Evolutionary conservation across 768 basidiomycete species (phyloP).

Genomic region (Leccinum arenicola): DNA sequence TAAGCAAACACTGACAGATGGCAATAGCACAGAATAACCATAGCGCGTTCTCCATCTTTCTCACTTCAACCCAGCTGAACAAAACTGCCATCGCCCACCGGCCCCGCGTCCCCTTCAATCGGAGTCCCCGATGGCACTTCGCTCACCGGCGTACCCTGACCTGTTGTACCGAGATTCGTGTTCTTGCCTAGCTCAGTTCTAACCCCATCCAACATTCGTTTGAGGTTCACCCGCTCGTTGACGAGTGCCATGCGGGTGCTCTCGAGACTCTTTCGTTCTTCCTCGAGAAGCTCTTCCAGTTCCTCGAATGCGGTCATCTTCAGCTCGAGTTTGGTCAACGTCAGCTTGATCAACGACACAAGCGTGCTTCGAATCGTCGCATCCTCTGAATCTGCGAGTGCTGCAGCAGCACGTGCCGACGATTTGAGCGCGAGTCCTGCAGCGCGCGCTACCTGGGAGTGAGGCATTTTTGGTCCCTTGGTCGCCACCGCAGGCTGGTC

Average conservation of each 20-base stretch:
- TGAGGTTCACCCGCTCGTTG: slow-evolving; percentile 71
- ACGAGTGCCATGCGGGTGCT: slow-evolving; percentile 75
- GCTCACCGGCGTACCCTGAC: slow-evolving; percentile 55
- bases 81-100: slow-evolving; percentile 52
- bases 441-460: slow-evolving; percentile 76
- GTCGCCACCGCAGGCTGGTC: slow-evolving; percentile 35
- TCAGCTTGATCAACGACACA: slow-evolving; percentile 81
- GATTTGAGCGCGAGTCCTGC: slow-evolving; percentile 86
- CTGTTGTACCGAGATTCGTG: slow-evolving; percentile 49
- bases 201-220: slow-evolving; percentile 69
- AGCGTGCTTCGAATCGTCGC: slow-evolving; percentile 74
- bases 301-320: slow-evolving; percentile 96
- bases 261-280: slow-evolving; percentile 85
- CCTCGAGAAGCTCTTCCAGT: slow-evolving; percentile 87
- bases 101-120: slow-evolving; percentile 53
- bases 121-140: slow-evolving; percentile 48
- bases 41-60: slow-evolving; percentile 3
- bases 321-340: slow-evolving; percentile 83
- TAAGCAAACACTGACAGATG: slow-evolving; percentile 20
- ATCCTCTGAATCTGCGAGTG: slow-evolving; percentile 83
- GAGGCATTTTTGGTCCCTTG: slow-evolving; percentile 47
- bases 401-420: slow-evolving; percentile 79
- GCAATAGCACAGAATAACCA: slow-evolving; percentile 29
- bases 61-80: slow-evolving; percentile 43
- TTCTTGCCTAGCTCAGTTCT: slow-evolving; percentile 61